Percentiles rank a stretch among this genome's conserved stretches.
Evolutionary conservation across 257 asterid species (phyloP).

Genomic region (Nicotiana tomentosiformis): DNA sequence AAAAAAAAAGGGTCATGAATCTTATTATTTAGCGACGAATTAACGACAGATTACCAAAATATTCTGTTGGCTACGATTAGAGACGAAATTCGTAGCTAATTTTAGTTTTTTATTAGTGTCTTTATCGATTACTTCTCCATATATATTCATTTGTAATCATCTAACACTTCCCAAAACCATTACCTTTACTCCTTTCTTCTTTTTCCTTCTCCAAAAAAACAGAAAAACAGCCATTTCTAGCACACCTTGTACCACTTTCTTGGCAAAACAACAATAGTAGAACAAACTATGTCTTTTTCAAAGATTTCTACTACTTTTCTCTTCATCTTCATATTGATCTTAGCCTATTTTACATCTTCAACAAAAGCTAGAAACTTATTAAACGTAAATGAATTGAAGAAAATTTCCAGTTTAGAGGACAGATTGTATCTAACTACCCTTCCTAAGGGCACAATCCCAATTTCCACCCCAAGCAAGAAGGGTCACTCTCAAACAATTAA

Average conservation of each 20-base stretch:
- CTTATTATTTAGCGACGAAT: too few species aligned
- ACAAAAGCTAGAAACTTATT: background rate
- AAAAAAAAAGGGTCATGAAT: too few species aligned
- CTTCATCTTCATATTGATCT: background rate
- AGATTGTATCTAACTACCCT: background rate
- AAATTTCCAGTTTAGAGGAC: background rate
- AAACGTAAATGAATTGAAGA: background rate
- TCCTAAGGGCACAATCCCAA: background rate
- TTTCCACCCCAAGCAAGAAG: background rate
- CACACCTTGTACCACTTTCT: background rate
- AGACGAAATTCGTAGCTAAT: too few species aligned
- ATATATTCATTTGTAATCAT: background rate
- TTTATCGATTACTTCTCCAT: background rate
- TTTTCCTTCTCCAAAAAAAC: background rate
- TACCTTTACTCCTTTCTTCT: background rate
- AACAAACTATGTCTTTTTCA: background rate
- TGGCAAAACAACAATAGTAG: background rate
- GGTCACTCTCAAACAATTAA: background rate
- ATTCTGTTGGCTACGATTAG: too few species aligned
- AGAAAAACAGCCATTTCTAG: background rate
- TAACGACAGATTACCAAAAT: too few species aligned
- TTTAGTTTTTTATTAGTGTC: background rate
- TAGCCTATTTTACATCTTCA: background rate
- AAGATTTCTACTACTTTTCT: background rate
- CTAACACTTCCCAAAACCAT: background rate